Evolutionary conservation across 805 yeast species (phyloP), one percentile per base, ranked within the genome.

Genomic region (Hanseniaspora jakobsenii): DNA sequence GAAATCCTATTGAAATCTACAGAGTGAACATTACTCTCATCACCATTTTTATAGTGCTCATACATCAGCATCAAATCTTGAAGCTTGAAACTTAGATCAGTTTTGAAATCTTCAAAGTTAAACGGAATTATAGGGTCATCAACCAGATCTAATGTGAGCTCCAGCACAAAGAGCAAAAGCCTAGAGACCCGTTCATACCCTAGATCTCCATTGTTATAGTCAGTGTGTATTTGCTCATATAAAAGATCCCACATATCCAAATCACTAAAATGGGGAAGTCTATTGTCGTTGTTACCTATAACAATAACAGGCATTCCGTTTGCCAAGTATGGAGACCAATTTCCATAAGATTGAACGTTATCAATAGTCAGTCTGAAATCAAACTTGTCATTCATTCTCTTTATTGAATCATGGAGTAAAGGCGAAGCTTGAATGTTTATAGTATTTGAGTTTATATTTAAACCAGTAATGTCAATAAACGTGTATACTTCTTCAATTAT

Each of bases 41-140:
- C 47, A 0, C 66, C 63, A 50, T 66, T 71, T 3, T 54, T 52
- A 36, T 66, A 65, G 13, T 38, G 36, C 13, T 44, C 39, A 18
- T 42, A 42, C 46, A 42, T 42, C 21, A 32, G 19, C 21, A 36
- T 43, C 24, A 84, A 59, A 47, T 75, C 78, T 17, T 63, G 58
- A 12, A 69, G 55, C 49, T 71, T 71, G 1, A 59, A 55, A 17
- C 63, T 64, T 48, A 82, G 51, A 7, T 61, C 62, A 1, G 62
- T 56, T 6, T 73, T 71, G 48, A 74, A 67, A 5, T 64, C 63
- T 3, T 56, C 59, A 28, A 82, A 59, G 55, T 77, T 73, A 51
- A 70, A 80, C 2, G 94, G 94, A 14, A 87, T 65, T 32, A 84
- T 59, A 1, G 96, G 94, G 32, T 70, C 71, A 52, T 86, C 94